phyloP scores from a whole-genome alignment of 805 yeast species.

The Saturnispora diversa region DNA sequence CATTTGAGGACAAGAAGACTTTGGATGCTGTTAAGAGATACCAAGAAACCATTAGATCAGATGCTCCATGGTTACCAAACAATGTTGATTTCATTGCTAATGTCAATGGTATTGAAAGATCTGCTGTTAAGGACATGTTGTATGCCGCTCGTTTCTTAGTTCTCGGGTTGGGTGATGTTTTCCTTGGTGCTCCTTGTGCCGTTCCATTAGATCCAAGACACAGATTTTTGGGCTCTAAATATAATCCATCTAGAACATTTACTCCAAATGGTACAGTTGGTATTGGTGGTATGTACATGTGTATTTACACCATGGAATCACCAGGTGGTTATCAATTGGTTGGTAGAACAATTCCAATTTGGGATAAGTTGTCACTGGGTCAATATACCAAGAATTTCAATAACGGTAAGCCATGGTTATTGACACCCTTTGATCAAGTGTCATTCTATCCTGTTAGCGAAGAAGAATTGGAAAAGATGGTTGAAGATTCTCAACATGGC shows the following conservation, averaged over 20 bases:
- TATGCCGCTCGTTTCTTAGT: slow-evolving; percentile 88
- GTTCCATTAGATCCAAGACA: slow-evolving; percentile 97
- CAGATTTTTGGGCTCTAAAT: slow-evolving; percentile 83
- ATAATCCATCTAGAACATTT: slow-evolving; percentile 92
- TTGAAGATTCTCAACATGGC: slow-evolving; percentile 75
- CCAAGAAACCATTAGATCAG: slow-evolving; percentile 84
- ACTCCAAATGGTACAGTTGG: slow-evolving; percentile 98
- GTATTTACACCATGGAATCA: slow-evolving; percentile 95
- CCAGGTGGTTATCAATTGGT: slow-evolving; percentile 98
- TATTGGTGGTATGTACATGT: slow-evolving; percentile 98
- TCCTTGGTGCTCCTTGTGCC: slow-evolving; percentile 97
- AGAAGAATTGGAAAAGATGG: slow-evolving; percentile 62
- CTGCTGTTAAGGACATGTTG: slow-evolving; percentile 72
- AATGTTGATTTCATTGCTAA: slow-evolving; percentile 91
- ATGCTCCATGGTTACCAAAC: slow-evolving; percentile 97
- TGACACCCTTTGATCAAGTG: slow-evolving; percentile 88
- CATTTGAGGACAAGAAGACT: slow-evolving; percentile 88
- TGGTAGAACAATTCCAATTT: slow-evolving; percentile 93
- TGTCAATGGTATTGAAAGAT: slow-evolving; percentile 73
- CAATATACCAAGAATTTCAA: slow-evolving; percentile 42
- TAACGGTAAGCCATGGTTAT: slow-evolving; percentile 70
- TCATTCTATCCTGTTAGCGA: slow-evolving; percentile 91
- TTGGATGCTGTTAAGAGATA: slow-evolving; percentile 85
- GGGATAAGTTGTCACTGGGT: slow-evolving; percentile 89
- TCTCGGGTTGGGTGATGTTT: slow-evolving; percentile 93